Evolutionary conservation across 176 grass and related monocot species (phyloP).

Genomic region (Oryza rufipogon): DNA sequence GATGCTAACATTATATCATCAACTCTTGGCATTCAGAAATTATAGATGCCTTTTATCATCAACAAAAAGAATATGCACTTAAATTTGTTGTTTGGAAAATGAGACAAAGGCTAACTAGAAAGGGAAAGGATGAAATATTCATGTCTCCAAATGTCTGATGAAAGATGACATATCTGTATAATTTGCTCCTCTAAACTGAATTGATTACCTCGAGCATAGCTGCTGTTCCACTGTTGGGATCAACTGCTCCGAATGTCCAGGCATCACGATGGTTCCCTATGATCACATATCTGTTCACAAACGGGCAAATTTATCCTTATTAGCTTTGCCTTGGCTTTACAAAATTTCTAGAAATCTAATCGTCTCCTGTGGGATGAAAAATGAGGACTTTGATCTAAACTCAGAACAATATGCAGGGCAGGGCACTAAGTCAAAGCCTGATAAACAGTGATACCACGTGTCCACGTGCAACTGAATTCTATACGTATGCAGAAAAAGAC

Average conservation of each 20-base stretch:
- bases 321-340: neutral
- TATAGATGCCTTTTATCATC: neutral
- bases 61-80: neutral
- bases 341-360: neutral
- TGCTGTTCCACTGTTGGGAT: conserved; percentile 95
- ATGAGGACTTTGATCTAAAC: neutral
- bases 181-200: neutral
- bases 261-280: conserved; percentile 97
- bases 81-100: neutral
- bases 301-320: neutral
- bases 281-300: conserved; percentile 66
- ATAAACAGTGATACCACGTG: neutral
- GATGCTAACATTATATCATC: neutral
- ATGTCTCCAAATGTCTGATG: neutral
- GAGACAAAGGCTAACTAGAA: neutral
- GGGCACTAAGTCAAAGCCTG: neutral
- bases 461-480: neutral
- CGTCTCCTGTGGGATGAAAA: neutral
- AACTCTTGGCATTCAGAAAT: neutral
- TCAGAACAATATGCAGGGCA: neutral
- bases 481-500: neutral
- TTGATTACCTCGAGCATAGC: conserved; percentile 78
- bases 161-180: neutral
- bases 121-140: neutral
- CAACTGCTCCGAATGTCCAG: conserved; percentile 88